A percentile compares a stretch with the other conserved stretches of the same genome.
phyloP scores from a whole-genome alignment of 2,329 filamentous ascomycete species.

The Curvularia spicifera region DNA sequence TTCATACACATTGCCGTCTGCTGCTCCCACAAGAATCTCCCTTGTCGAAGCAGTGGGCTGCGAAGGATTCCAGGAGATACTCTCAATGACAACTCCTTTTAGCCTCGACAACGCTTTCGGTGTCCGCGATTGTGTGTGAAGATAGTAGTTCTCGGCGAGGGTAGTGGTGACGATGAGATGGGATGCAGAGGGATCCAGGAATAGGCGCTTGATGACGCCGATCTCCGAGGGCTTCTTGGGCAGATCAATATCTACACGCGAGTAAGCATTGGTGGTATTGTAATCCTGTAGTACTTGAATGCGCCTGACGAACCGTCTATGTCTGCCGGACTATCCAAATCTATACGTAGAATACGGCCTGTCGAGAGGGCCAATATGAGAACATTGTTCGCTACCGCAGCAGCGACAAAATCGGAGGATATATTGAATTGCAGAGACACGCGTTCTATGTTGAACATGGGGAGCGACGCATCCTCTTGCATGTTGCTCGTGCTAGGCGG shows the following conservation, averaged over 20 bases:
- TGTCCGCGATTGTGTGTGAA: slow-evolving; percentile 91
- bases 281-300: background rate
- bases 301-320: slow-evolving; percentile 68
- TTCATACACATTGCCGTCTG: slow-evolving; percentile 96
- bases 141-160: slow-evolving; percentile 94
- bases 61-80: slow-evolving; percentile 92
- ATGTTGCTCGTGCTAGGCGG: slow-evolving; percentile 69
- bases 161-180: slow-evolving; percentile 92
- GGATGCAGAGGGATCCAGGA: slow-evolving; percentile 94
- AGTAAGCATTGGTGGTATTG: slow-evolving; percentile 19
- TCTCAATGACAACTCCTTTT: slow-evolving; percentile 86
- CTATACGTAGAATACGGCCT: slow-evolving; percentile 90
- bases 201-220: slow-evolving; percentile 92
- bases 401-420: slow-evolving; percentile 93
- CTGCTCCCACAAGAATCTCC: slow-evolving; percentile 88
- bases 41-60: slow-evolving; percentile 91
- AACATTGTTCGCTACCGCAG: slow-evolving; percentile 97
- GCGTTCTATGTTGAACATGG: slow-evolving; percentile 92
- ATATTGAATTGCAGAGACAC: slow-evolving; percentile 95
- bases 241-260: slow-evolving; percentile 82
- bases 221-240: slow-evolving; percentile 91
- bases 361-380: slow-evolving; percentile 90
- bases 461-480: slow-evolving; percentile 67
- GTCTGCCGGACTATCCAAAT: slow-evolving; percentile 89
- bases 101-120: slow-evolving; percentile 81